Evolutionary conservation across 1,139 yeast genomes (phyloP), one percentile per base, ranked within the genome.

Genomic region (Zygoascus sp.): DNA sequence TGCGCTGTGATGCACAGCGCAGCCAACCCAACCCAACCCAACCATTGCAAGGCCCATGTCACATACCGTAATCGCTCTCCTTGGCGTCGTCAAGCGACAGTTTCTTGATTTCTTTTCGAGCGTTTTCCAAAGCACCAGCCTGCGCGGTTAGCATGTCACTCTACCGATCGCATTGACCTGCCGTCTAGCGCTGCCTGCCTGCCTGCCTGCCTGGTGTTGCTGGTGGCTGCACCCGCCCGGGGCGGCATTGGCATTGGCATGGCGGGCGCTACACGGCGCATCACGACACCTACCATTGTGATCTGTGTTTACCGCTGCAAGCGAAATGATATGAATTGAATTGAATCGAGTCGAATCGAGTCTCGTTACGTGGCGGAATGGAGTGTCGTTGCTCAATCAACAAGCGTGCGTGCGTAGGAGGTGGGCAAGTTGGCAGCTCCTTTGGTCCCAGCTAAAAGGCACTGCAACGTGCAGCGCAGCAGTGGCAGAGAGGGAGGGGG

Each of bases 51-150:
- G n/a, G n/a, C n/a, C n/a, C n/a, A n/a, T n/a, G n/a, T 15, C 16
- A 41, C 53, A 76, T 81, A 53, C 96, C 96, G 68, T 86, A 87
- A 58, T 83, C 87, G 48, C 83, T 75, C 68, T 88, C 96, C 37
- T 73, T 76, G 44, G 72, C 74, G 48, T 71, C 96, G 58, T 83
- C 89, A 56, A 90, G 71, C 32, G 92, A 81, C 61, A 89, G 81
- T 65, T 90, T 87, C 69, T 85, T 83, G 60, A 92, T 77, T 70
- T 86, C 94, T 69, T 89, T 90, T 69, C 96, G 92, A 63, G 97
- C 97, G 72, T 87, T 89, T 71, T 92, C 97, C 64, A 92, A 73
- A 67, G 95, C 96, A 72, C 96, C 97, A 69, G 97, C 96, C 97
- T 63, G 39, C 23, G 27, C 22, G 27, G 42, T 39, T 40, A 47